Conservation (phyloP, 495 filamentous ascomycete species). For the Aspergillus ostianus region DNA sequence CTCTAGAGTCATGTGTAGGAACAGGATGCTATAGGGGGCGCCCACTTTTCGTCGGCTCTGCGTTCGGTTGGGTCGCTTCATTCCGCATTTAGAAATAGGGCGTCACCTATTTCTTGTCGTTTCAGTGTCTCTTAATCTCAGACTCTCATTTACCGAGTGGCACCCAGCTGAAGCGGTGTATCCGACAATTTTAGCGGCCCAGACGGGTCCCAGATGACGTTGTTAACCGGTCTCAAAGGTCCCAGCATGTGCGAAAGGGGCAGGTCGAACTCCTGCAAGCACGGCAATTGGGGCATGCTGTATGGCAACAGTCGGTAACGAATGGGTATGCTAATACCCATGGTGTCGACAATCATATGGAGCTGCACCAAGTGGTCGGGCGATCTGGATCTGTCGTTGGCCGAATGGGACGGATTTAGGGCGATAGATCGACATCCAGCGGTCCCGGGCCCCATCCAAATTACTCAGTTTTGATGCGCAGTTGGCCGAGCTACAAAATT, state of each 20-base stretch:
- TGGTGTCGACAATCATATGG: neutral
- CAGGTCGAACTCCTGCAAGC: neutral
- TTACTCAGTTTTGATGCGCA: neutral
- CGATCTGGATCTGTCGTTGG: neutral
- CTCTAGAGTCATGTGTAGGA: neutral
- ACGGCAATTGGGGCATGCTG: neutral
- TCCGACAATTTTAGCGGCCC: neutral
- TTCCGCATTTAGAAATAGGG: neutral
- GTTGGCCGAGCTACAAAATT: conserved; percentile 4
- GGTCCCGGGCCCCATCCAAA: neutral
- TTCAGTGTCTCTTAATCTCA: neutral
- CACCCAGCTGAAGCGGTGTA: neutral
- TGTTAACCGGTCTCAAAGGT: neutral
- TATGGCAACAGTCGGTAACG: neutral
- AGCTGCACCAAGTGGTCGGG: neutral
- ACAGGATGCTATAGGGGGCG: neutral
- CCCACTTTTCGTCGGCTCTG: conserved; percentile 1
- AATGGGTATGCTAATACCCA: neutral
- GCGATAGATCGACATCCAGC: neutral
- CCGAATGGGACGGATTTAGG: neutral
- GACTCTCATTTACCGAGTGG: neutral
- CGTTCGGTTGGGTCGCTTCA: neutral
- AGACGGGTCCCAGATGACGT: neutral
- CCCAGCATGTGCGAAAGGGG: neutral
- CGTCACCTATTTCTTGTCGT: neutral